A percentile compares a stretch with the other conserved stretches of the same genome.
phyloP scores from a whole-genome alignment of 345 rosid genomes.

The Passiflora organensis region DNA sequence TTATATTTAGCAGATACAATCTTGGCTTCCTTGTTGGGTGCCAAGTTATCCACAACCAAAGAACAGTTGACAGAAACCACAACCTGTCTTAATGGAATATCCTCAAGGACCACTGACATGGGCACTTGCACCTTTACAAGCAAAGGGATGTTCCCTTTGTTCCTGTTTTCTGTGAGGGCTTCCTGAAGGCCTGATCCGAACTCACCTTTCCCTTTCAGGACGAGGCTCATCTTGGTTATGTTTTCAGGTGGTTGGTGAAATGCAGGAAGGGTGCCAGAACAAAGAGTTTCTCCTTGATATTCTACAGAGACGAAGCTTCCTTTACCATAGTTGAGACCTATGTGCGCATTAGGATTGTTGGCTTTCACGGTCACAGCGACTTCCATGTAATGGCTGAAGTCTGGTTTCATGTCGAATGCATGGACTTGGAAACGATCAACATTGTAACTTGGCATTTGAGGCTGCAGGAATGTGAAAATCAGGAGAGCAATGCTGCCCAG shows the following conservation, averaged over 20 bases:
- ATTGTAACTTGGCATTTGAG: constrained; percentile 35
- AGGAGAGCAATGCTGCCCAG: constrained; percentile 13
- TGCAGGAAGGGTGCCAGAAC: constrained; percentile 41
- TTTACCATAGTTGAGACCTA: constrained; percentile 36
- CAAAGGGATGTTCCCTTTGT: constrained; percentile 40
- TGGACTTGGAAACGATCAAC: constrained; percentile 28
- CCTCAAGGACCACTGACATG: constrained; percentile 22
- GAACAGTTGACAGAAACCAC: constrained; percentile 28
- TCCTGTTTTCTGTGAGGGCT: constrained; percentile 22
- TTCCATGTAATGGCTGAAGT: constrained; percentile 37
- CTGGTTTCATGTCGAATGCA: constrained; percentile 25
- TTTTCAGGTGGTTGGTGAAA: constrained; percentile 38
- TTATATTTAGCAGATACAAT: constrained; percentile 29
- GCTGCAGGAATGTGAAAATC: constrained; percentile 24
- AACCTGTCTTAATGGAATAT: constrained; percentile 28
- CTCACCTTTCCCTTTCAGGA: constrained; percentile 35
- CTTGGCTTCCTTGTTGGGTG: constrained; percentile 20
- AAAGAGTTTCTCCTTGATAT: constrained; percentile 27
- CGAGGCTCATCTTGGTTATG: constrained; percentile 20
- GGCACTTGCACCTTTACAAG: constrained; percentile 36
- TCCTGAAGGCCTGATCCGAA: constrained; percentile 36
- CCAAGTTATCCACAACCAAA: constrained; percentile 44
- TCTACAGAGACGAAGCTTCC: constrained; percentile 30
- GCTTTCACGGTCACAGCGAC: constrained; percentile 36
- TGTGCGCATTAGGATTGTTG: constrained; percentile 31